Evolutionary conservation across 305 asterid genomes (phyloP).

Genomic region (Fraxinus velutina): DNA sequence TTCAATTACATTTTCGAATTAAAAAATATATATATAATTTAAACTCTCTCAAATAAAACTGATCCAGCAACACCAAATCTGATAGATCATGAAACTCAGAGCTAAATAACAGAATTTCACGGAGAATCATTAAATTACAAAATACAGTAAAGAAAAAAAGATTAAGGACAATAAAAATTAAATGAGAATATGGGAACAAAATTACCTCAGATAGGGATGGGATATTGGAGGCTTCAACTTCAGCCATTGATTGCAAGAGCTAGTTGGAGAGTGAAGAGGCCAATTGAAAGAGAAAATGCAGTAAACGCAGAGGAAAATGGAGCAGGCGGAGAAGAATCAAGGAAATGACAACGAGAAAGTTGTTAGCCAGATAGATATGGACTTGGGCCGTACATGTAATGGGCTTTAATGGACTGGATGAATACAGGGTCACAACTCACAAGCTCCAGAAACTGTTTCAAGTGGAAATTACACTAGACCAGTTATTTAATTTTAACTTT

Average conservation of each 20-base stretch:
- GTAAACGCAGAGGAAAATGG: neutral
- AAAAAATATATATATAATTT: neutral
- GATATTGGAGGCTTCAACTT: slow-evolving; percentile 33
- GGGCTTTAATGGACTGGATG: neutral
- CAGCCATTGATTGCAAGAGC: slow-evolving; percentile 33
- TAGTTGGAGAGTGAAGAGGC: neutral
- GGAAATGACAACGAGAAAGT: neutral
- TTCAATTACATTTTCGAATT: neutral
- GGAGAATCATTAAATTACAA: neutral
- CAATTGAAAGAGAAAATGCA: neutral
- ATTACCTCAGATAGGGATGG: slow-evolving; percentile 43
- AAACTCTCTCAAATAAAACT: neutral
- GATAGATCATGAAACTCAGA: neutral
- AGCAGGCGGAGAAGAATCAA: neutral
- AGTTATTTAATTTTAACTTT: too few relatives aligned
- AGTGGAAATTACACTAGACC: too few relatives aligned
- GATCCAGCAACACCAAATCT: neutral
- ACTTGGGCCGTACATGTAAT: neutral
- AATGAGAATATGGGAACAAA: neutral
- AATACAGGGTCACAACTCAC: neutral
- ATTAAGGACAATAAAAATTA: neutral
- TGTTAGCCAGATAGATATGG: neutral
- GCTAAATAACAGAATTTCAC: neutral
- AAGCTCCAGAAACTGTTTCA: too few relatives aligned
- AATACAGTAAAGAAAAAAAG: neutral